These are phyloP conservation scores for Bathelium albidoporum DNA, from an alignment of 495 filamentous ascomycete genomes.

Conservation along the genomic window DNA sequence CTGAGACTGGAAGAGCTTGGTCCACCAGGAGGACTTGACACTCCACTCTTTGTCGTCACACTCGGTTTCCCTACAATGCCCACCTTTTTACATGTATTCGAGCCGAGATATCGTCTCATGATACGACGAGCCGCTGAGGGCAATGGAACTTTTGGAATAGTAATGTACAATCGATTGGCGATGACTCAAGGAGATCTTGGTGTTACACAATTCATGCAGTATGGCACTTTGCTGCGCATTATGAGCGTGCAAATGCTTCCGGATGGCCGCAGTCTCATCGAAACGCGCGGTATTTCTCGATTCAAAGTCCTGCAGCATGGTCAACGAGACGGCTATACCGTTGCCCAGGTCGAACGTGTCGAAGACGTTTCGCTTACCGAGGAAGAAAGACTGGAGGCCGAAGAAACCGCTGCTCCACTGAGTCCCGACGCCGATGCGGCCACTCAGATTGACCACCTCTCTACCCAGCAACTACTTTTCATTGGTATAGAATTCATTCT, in stretches of 20 bases:
- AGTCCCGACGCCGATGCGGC: constrained; percentile 22
- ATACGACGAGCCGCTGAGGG: constrained; percentile 66
- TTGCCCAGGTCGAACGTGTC: constrained; percentile 61
- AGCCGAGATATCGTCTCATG: constrained; percentile 82
- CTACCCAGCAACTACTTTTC: constrained; percentile 59
- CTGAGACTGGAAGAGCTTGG: constrained; percentile 41
- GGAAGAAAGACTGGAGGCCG: constrained; percentile 63
- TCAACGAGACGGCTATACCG: constrained; percentile 62
- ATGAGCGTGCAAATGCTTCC: constrained; percentile 58
- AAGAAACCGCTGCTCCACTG: constrained; percentile 39
- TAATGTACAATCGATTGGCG: constrained; percentile 53
- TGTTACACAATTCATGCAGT: constrained; percentile 51
- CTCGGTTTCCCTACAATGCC: constrained; percentile 73
- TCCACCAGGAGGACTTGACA: constrained; percentile 44
- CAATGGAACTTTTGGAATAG: constrained; percentile 71
- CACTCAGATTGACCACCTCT: constrained; percentile 46
- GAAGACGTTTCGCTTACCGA: constrained; percentile 72
- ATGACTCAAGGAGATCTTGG: constrained; percentile 50
- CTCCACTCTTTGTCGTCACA: constrained; percentile 73
- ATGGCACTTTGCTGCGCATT: constrained; percentile 70
- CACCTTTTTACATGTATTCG: constrained; percentile 81
- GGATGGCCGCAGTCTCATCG: constrained; percentile 71
- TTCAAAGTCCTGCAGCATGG: constrained; percentile 60
- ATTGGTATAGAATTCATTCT: constrained; percentile 55
- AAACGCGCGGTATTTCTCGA: constrained; percentile 61